Percentiles rank a stretch among this genome's conserved stretches.
Conservation (phyloP, 352 stramenopile genomes). For the Phytophthora tubulina region DNA sequence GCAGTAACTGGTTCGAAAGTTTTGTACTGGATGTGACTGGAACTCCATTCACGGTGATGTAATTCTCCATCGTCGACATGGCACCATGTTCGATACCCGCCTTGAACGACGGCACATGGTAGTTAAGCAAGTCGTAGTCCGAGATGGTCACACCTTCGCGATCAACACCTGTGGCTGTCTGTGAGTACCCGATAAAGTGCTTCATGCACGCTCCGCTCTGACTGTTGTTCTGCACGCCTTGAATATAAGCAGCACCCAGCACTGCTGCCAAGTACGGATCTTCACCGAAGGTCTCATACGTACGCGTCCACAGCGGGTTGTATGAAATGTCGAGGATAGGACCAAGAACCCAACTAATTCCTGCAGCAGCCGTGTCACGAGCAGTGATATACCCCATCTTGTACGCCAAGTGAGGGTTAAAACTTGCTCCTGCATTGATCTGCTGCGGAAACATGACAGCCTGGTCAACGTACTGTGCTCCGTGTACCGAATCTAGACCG, state of each 20-base stretch:
- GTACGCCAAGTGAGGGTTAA: conserved; percentile 75
- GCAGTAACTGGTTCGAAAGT: conserved; percentile 74
- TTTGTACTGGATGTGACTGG: conserved; percentile 82
- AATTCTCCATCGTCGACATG: conserved; percentile 93
- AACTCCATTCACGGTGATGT: conserved; percentile 90
- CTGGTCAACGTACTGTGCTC: conserved; percentile 83
- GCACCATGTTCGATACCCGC: conserved; percentile 74
- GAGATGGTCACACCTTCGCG: conserved; percentile 74
- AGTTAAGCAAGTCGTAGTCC: conserved; percentile 79
- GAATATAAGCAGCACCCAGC: conserved; percentile 75
- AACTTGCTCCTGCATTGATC: conserved; percentile 88
- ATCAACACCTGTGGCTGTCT: conserved; percentile 78
- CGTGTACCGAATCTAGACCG: conserved; percentile 90
- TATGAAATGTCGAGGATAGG: conserved; percentile 86
- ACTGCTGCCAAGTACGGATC: conserved; percentile 77
- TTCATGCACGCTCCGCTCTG: conserved; percentile 85
- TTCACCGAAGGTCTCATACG: conserved; percentile 95
- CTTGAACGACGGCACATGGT: conserved; percentile 80
- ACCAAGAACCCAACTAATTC: conserved; percentile 89
- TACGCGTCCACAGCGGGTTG: conserved; percentile 86
- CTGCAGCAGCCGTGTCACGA: conserved; percentile 83
- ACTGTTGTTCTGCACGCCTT: conserved; percentile 78
- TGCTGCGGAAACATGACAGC: conserved; percentile 89
- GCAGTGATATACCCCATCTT: conserved; percentile 75
- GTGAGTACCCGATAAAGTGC: conserved; percentile 86